Percentiles rank a stretch among this genome's conserved stretches.
Evolutionary conservation across 2,329 filamentous ascomycete genomes (phyloP).

Genomic region (Stemphylium lycopersici): DNA sequence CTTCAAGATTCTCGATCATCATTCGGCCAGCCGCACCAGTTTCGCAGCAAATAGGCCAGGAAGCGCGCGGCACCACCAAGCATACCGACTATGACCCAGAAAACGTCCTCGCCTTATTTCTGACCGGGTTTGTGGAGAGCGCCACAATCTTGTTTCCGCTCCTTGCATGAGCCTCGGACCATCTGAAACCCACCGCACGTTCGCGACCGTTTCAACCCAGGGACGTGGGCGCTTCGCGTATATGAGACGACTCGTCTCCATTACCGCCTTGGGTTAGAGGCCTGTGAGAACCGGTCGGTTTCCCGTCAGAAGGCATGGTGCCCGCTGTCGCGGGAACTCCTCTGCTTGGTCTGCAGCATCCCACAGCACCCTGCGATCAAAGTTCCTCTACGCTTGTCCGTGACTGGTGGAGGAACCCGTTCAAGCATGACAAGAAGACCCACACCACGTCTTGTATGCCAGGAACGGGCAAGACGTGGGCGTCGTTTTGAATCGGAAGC

Average conservation of each 20-base stretch:
- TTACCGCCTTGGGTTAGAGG: slow-evolving; percentile 21
- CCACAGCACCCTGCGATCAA: slow-evolving; percentile 23
- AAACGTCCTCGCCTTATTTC: slow-evolving; percentile 21
- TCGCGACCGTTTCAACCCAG: slow-evolving; percentile 44
- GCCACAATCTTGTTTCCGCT: slow-evolving; percentile 19
- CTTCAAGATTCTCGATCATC: not conserved
- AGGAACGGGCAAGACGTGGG: slow-evolving; percentile 20
- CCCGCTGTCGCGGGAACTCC: slow-evolving; percentile 31
- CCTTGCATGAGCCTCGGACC: slow-evolving; percentile 32
- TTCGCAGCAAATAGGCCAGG: not conserved
- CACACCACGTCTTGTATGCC: slow-evolving; percentile 22
- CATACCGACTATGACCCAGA: slow-evolving; percentile 10
- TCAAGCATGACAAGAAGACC: slow-evolving; percentile 30
- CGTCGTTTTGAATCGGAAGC: slow-evolving; percentile 24
- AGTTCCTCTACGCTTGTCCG: slow-evolving; percentile 5
- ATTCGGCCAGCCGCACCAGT: not conserved
- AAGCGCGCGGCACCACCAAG: not conserved
- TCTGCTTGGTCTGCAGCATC: slow-evolving; percentile 24
- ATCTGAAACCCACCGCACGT: slow-evolving; percentile 41
- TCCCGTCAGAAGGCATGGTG: slow-evolving; percentile 24
- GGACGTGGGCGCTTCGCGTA: slow-evolving; percentile 36
- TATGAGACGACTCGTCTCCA: slow-evolving; percentile 30
- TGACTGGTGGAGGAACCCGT: slow-evolving; percentile 39
- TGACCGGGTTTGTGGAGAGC: slow-evolving; percentile 18
- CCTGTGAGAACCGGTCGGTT: slow-evolving; percentile 15